Evolutionary conservation across 257 asterid species (phyloP).

Genomic region (Henckelia pumila): DNA sequence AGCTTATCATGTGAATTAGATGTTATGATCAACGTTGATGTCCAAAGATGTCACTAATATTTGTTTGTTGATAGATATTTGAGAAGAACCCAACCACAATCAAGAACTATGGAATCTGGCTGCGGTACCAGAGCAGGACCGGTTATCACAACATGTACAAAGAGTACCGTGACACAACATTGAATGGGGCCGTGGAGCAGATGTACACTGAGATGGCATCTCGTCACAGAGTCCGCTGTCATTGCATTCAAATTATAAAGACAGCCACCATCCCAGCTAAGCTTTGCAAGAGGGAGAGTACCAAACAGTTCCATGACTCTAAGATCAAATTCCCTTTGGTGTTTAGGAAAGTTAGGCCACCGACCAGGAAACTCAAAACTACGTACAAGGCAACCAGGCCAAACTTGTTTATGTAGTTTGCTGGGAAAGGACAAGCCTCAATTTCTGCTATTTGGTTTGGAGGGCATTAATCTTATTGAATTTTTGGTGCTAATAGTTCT

Average conservation of each 20-base stretch:
- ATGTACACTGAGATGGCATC: constrained; percentile 64
- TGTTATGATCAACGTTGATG: neutral
- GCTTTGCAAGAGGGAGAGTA: constrained; percentile 57
- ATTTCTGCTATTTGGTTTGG: neutral
- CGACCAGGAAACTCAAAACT: constrained; percentile 69
- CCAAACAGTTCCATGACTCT: constrained; percentile 51
- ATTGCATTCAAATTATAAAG: constrained; percentile 51
- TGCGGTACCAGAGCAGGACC: constrained; percentile 53
- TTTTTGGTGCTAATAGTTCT: neutral
- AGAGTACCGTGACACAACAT: constrained; percentile 54
- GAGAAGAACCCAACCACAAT: constrained; percentile 55
- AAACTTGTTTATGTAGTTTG: constrained; percentile 53
- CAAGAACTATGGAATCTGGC: constrained; percentile 52
- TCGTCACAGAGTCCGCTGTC: constrained; percentile 53
- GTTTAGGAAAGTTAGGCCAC: constrained; percentile 72
- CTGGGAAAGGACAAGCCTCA: constrained; percentile 1
- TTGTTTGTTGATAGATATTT: constrained; percentile 31
- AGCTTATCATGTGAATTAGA: neutral
- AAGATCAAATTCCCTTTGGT: constrained; percentile 55
- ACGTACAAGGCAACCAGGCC: constrained; percentile 75
- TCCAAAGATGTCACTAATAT: neutral
- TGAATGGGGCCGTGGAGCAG: constrained; percentile 52
- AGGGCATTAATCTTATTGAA: neutral
- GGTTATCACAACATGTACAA: constrained; percentile 59
- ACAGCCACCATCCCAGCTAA: constrained; percentile 51